Conservation (phyloP, 768 basidiomycete genomes). For the Auriscalpium orientale region DNA sequence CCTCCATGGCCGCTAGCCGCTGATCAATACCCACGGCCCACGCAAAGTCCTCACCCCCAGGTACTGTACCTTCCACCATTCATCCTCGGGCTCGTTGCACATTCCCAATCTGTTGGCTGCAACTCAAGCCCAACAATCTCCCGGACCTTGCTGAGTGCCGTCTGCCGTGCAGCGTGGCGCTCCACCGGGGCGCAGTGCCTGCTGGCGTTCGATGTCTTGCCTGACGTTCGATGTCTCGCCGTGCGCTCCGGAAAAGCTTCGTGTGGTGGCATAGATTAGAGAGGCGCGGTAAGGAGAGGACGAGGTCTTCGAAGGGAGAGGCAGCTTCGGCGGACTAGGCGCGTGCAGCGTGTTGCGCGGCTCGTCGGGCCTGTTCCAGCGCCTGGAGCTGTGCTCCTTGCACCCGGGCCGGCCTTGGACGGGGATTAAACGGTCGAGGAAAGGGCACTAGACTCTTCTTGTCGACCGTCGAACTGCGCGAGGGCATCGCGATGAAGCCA, state of each 20-base stretch:
- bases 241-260: not conserved
- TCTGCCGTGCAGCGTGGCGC: conserved; percentile 19
- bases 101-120: conserved; percentile 18
- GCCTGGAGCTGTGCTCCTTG: conserved; percentile 33
- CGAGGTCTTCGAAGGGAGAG: conserved; percentile 10
- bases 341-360: not conserved
- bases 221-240: too few species aligned
- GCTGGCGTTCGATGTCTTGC: conserved; percentile 7
- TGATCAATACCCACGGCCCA: conserved; percentile 14
- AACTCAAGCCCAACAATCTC: conserved; percentile 23
- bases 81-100: conserved; percentile 14
- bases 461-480: conserved; percentile 20
- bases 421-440: conserved; percentile 24
- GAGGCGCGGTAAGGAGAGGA: conserved; percentile 15
- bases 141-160: conserved; percentile 22
- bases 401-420: conserved; percentile 46
- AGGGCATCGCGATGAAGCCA: conserved; percentile 34
- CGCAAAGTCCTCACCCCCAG: not conserved
- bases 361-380: not conserved
- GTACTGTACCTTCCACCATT: conserved; percentile 12
- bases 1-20: conserved; percentile 1
- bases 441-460: conserved; percentile 20
- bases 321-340: conserved; percentile 1
- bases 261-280: conserved; percentile 12
- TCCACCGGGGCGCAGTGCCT: conserved; percentile 18